Conservation (phyloP, 768 basidiomycete species). For the Mycena chlorophos region DNA sequence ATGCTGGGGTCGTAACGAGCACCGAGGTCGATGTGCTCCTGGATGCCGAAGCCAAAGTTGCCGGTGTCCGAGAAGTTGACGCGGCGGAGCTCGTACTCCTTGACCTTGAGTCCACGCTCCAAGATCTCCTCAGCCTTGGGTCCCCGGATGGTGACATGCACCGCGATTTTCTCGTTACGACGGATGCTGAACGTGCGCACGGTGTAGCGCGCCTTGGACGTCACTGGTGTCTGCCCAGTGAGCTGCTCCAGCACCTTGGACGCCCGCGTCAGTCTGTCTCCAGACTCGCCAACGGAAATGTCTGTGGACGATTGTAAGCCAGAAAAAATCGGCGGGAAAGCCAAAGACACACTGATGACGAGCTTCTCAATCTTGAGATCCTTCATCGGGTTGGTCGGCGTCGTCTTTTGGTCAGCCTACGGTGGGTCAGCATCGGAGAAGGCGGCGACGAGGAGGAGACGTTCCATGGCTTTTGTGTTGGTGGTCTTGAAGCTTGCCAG, state of each 20-base stretch:
- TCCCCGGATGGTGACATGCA: conserved; percentile 97
- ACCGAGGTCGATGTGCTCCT: conserved; percentile 99
- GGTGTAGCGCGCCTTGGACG: conserved; percentile 99
- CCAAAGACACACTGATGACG: conserved; percentile 88
- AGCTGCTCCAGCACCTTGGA: conserved; percentile 99
- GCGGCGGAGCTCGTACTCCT: conserved; percentile 98
- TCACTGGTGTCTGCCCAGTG: conserved; percentile 98
- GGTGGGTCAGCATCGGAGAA: not conserved
- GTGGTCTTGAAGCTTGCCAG: not conserved
- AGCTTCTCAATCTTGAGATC: conserved; percentile 98
- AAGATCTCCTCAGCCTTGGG: conserved; percentile 99
- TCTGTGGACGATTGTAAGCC: conserved; percentile 48
- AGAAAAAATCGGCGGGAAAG: conserved; percentile 9
- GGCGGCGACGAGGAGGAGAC: not conserved
- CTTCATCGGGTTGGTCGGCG: conserved; percentile 92
- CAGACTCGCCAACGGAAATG: conserved; percentile 99
- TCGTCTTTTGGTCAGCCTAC: conserved; percentile 85
- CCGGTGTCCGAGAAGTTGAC: conserved; percentile 98
- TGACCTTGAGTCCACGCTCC: conserved; percentile 98
- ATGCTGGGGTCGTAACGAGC: conserved; percentile 98
- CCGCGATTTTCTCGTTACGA: conserved; percentile 99
- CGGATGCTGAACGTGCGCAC: conserved; percentile 99
- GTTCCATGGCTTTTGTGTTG: conserved; percentile 21
- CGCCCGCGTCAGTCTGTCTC: conserved; percentile 97
- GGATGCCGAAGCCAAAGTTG: conserved; percentile 99